These are phyloP conservation scores for Dactylellina cionopaga DNA, from an alignment of 2,329 filamentous ascomycete species.

Conservation along the genomic window DNA sequence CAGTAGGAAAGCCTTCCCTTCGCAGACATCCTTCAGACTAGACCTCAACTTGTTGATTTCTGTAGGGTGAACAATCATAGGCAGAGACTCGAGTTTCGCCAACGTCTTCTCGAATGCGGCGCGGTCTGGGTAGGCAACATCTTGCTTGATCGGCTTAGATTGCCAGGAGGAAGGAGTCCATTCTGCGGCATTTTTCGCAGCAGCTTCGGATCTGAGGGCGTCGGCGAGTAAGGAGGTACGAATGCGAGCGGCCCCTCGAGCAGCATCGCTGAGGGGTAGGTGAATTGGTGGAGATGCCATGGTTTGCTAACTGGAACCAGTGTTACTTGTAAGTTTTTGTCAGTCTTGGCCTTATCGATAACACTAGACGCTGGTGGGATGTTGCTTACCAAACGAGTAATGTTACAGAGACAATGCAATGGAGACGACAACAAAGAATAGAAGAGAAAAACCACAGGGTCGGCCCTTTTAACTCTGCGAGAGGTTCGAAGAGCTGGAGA, in stretches of 20 bases:
- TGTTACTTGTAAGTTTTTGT: background rate
- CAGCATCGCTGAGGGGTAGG: slow-evolving; percentile 55
- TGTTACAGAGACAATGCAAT: slow-evolving; percentile 13
- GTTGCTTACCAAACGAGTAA: slow-evolving; percentile 7
- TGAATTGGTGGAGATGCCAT: slow-evolving; percentile 54
- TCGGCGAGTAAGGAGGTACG: slow-evolving; percentile 44
- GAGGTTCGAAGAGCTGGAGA: too few species aligned
- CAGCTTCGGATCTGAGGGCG: slow-evolving; percentile 23
- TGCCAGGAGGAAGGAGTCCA: slow-evolving; percentile 71
- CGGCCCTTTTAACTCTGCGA: background rate
- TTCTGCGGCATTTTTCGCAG: slow-evolving; percentile 32
- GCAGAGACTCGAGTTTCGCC: slow-evolving; percentile 73
- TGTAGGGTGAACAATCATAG: slow-evolving; percentile 79
- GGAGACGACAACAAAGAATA: too few species aligned
- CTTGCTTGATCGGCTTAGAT: slow-evolving; percentile 80
- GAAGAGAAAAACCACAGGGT: background rate
- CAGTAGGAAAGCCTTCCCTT: slow-evolving; percentile 89
- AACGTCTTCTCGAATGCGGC: slow-evolving; percentile 70
- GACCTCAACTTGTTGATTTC: slow-evolving; percentile 84
- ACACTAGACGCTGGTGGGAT: background rate
- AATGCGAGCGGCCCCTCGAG: slow-evolving; percentile 54
- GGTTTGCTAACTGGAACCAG: background rate
- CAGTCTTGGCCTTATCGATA: slow-evolving; percentile 1
- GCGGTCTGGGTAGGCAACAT: slow-evolving; percentile 74
- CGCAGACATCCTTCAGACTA: slow-evolving; percentile 83